A percentile compares a stretch with the other conserved stretches of the same genome.
These are phyloP conservation scores for Trichoderma reesei DNA, from an alignment of 495 filamentous ascomycete genomes.

Conservation along the genomic window DNA sequence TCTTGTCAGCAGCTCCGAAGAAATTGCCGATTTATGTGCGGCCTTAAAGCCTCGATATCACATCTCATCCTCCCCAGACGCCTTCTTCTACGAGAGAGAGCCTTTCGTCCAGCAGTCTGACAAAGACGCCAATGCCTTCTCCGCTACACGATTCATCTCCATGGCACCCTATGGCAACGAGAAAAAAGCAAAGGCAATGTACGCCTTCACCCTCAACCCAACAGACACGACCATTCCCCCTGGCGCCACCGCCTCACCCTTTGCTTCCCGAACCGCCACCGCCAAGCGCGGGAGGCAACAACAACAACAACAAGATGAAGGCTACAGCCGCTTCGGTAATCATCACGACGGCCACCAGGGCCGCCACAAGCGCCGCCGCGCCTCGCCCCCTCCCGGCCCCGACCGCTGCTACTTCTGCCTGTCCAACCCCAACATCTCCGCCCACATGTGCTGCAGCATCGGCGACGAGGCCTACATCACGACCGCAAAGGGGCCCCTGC, in stretches of 20 bases:
- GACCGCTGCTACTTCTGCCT: slow-evolving; percentile 91
- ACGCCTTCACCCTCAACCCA: slow-evolving; percentile 73
- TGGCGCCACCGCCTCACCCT: slow-evolving; percentile 63
- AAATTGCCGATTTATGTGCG: slow-evolving; percentile 64
- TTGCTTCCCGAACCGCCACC: slow-evolving; percentile 27
- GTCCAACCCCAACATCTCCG: slow-evolving; percentile 67
- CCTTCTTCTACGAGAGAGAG: slow-evolving; percentile 77
- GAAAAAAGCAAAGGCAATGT: slow-evolving; percentile 73
- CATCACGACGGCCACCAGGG: slow-evolving; percentile 48
- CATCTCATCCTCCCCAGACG: slow-evolving; percentile 53
- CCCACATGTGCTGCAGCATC: slow-evolving; percentile 82
- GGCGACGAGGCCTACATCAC: slow-evolving; percentile 79
- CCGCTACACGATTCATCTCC: slow-evolving; percentile 79
- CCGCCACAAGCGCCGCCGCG: slow-evolving; percentile 35
- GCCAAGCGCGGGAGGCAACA: slow-evolving; percentile 52
- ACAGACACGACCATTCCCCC: slow-evolving; percentile 49
- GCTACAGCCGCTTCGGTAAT: slow-evolving; percentile 55
- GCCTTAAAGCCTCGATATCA: slow-evolving; percentile 81
- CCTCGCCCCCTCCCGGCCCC: slow-evolving; percentile 54
- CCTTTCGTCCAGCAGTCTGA: slow-evolving; percentile 65
- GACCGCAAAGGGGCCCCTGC: slow-evolving; percentile 83
- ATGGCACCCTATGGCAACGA: slow-evolving; percentile 66
- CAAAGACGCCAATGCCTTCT: slow-evolving; percentile 29
- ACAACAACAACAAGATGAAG: slow-evolving; percentile 36
- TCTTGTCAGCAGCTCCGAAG: slow-evolving; percentile 31